Conservation (phyloP, 1,284 basidiomycete genomes). For the Microbotryum intermedium region DNA sequence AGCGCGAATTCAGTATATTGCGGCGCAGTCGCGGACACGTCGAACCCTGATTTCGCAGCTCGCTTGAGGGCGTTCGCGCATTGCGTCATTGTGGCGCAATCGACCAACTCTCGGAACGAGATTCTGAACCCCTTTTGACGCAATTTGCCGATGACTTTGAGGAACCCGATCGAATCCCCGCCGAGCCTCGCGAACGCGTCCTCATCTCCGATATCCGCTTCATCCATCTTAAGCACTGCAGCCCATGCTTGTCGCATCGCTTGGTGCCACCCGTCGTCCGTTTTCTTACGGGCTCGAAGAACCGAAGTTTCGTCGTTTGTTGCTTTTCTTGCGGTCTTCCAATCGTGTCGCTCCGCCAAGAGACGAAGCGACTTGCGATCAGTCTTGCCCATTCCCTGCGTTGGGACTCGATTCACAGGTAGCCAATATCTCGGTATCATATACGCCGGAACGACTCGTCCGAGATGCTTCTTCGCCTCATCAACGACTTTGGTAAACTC, state of each 20-base stretch:
- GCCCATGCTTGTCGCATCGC: slow-evolving; percentile 24
- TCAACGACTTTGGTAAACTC: slow-evolving; percentile 16
- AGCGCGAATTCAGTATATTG: slow-evolving; percentile 13
- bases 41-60: not conserved
- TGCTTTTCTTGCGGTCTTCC: not conserved
- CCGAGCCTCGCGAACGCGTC: slow-evolving; percentile 31
- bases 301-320: not conserved
- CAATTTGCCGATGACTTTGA: slow-evolving; percentile 25
- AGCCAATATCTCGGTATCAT: slow-evolving; percentile 33
- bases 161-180: slow-evolving; percentile 33
- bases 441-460: slow-evolving; percentile 15
- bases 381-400: slow-evolving; percentile 30
- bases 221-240: slow-evolving; percentile 10
- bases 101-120: slow-evolving; percentile 19
- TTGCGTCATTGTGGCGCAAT: slow-evolving; percentile 12
- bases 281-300: not conserved
- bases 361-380: slow-evolving; percentile 24
- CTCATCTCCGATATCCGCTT: slow-evolving; percentile 13
- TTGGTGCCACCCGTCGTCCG: slow-evolving; percentile 4
- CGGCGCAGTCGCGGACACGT: not conserved
- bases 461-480: slow-evolving; percentile 9
- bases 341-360: slow-evolving; percentile 14
- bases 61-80: slow-evolving; percentile 16
- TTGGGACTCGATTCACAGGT: slow-evolving; percentile 26
- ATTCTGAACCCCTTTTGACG: slow-evolving; percentile 8